A percentile compares a stretch with the other conserved stretches of the same genome.
Conservation (phyloP, 495 filamentous ascomycete genomes). For the Aspergillus mulundensis region DNA sequence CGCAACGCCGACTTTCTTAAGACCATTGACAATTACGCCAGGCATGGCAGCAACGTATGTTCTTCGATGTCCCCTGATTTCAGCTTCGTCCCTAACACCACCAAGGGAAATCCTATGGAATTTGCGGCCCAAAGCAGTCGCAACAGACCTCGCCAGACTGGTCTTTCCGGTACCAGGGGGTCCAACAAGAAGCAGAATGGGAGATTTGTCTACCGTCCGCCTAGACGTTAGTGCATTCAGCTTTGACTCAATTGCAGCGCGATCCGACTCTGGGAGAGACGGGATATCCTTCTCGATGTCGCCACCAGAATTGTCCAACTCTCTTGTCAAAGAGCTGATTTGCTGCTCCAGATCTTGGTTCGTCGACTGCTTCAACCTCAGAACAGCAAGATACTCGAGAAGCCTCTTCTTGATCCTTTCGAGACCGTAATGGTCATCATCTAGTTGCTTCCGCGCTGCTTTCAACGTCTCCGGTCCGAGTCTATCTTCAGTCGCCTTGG, state of each 20-base stretch:
- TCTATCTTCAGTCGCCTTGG: constrained; percentile 76
- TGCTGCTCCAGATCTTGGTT: constrained; percentile 76
- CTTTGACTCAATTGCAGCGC: constrained; percentile 51
- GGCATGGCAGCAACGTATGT: constrained; percentile 99
- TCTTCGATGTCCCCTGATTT: constrained; percentile 91
- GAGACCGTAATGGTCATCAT: constrained; percentile 94
- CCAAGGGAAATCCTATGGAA: constrained; percentile 98
- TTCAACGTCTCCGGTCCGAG: constrained; percentile 77
- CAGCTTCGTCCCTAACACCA: constrained; percentile 92
- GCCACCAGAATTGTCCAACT: constrained; percentile 42
- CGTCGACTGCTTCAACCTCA: constrained; percentile 86
- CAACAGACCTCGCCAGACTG: constrained; percentile 88
- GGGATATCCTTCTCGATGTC: constrained; percentile 38
- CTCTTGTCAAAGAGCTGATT: constrained; percentile 62
- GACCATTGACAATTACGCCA: constrained; percentile 85
- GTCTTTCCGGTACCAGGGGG: constrained; percentile 98
- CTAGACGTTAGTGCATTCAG: constrained; percentile 67
- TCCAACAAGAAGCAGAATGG: constrained; percentile 89
- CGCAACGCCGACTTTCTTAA: constrained; percentile 93
- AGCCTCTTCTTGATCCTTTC: constrained; percentile 97
- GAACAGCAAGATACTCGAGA: constrained; percentile 91
- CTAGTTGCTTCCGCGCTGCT: constrained; percentile 80
- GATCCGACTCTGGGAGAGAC: constrained; percentile 37
- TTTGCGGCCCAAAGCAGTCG: constrained; percentile 84
- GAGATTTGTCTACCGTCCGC: constrained; percentile 87